These are phyloP conservation scores for Rhododendron simsii DNA, from an alignment of 148 eudicot species.

Conservation along the genomic window DNA sequence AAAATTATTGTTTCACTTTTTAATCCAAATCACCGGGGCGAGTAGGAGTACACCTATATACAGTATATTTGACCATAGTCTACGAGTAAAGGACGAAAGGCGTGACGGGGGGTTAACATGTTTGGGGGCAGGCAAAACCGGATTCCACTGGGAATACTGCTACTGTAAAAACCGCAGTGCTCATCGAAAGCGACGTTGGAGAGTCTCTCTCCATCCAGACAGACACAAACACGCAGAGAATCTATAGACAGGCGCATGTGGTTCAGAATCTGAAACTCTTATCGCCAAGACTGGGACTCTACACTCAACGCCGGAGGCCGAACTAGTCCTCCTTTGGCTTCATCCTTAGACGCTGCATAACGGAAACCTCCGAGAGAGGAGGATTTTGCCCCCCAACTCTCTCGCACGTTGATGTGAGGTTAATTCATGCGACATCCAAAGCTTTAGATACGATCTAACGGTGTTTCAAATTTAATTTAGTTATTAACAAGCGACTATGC, in stretches of 20 bases:
- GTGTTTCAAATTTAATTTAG: no score
- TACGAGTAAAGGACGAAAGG: neutral
- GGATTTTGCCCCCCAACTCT: no score
- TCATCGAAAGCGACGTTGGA: neutral
- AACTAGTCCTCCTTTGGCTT: neutral
- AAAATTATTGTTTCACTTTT: no score
- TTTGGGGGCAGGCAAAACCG: neutral
- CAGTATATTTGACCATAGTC: neutral
- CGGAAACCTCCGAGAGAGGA: no score
- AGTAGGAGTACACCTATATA: no score
- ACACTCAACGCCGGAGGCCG: neutral
- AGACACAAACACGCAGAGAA: neutral
- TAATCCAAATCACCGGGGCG: no score
- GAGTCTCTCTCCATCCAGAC: neutral
- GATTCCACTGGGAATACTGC: neutral
- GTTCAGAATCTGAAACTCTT: neutral
- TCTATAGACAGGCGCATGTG: neutral
- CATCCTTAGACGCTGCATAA: no score
- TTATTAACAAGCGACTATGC: no score
- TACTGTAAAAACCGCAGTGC: neutral
- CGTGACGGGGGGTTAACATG: neutral
- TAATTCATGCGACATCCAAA: no score
- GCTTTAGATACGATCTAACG: no score
- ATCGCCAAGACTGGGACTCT: neutral
- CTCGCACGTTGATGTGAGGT: no score